Evolutionary conservation across 176 grass and related monocot genomes (phyloP).

Genomic region (Thalia dealbata): DNA sequence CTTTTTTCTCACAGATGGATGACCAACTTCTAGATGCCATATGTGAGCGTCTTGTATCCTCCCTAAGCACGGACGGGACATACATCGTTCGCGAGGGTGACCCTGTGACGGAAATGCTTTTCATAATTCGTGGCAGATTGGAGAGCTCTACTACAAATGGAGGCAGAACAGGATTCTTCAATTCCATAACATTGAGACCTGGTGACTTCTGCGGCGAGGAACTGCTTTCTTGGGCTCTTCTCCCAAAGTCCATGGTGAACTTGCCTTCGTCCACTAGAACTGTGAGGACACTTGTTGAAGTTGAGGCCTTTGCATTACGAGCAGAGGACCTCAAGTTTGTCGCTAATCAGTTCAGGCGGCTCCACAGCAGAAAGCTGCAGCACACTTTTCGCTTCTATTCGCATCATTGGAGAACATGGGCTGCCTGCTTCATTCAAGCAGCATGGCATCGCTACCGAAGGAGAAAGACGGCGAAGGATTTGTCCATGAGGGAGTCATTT

Average conservation of each 20-base stretch:
- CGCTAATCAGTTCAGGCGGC: slow-evolving; percentile 79
- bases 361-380: slow-evolving; percentile 86
- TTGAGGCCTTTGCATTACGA: slow-evolving; percentile 70
- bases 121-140: slow-evolving; percentile 87
- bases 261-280: slow-evolving; percentile 77
- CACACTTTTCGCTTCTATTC: slow-evolving; percentile 82
- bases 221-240: slow-evolving; percentile 85
- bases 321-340: slow-evolving; percentile 97
- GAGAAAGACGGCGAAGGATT: slow-evolving; percentile 55
- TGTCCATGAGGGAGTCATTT: slow-evolving; percentile 81
- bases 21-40: slow-evolving; percentile 85
- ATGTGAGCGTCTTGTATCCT: slow-evolving; percentile 85
- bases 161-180: slow-evolving; percentile 84
- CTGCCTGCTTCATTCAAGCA: slow-evolving; percentile 80
- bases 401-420: slow-evolving; percentile 84
- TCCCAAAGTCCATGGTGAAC: slow-evolving; percentile 56
- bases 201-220: slow-evolving; percentile 89
- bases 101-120: slow-evolving; percentile 93
- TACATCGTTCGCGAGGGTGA: slow-evolving; percentile 91
- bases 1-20: slow-evolving; percentile 94
- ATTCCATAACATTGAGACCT: slow-evolving; percentile 57
- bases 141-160: slow-evolving; percentile 95
- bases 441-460: slow-evolving; percentile 78
- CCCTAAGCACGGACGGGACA: slow-evolving; percentile 71
- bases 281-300: slow-evolving; percentile 66